Percentiles rank a stretch among this genome's conserved stretches.
phyloP scores from a whole-genome alignment of 306 rosid species.

The Vigna angularis region DNA sequence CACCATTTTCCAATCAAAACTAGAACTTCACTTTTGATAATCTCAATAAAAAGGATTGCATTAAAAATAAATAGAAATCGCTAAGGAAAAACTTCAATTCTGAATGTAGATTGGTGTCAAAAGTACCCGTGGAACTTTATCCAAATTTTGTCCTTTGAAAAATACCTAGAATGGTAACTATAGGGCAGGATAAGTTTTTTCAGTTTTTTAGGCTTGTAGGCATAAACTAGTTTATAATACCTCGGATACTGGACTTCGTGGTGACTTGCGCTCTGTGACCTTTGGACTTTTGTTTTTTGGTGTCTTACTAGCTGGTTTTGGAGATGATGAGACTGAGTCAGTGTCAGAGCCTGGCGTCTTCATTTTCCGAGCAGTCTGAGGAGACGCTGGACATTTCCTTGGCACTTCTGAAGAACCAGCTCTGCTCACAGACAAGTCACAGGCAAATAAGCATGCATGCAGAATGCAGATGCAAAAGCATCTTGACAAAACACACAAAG shows the following conservation, averaged over 20 bases:
- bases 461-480: conserved; percentile 26
- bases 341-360: conserved; percentile 58
- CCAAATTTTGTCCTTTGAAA: neutral
- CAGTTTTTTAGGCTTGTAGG: conserved; percentile 2
- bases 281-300: conserved; percentile 72
- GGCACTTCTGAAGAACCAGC: conserved; percentile 64
- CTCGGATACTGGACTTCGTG: conserved; percentile 70
- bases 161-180: neutral
- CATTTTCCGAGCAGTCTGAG: conserved; percentile 60
- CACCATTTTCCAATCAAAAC: neutral
- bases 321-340: conserved; percentile 57
- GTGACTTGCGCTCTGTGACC: conserved; percentile 63
- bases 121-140: neutral
- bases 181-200: neutral
- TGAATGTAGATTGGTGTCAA: neutral
- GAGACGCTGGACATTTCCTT: conserved; percentile 67
- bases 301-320: conserved; percentile 55
- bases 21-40: neutral
- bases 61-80: neutral
- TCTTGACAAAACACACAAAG: conserved; percentile 11
- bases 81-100: neutral
- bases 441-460: conserved; percentile 28
- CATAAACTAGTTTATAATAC: conserved; percentile 45
- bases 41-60: neutral
- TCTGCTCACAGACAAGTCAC: conserved; percentile 54